Evolutionary conservation across 306 rosid species (phyloP), one percentile per base, ranked within the genome.

Genomic region (Prunus padus): DNA sequence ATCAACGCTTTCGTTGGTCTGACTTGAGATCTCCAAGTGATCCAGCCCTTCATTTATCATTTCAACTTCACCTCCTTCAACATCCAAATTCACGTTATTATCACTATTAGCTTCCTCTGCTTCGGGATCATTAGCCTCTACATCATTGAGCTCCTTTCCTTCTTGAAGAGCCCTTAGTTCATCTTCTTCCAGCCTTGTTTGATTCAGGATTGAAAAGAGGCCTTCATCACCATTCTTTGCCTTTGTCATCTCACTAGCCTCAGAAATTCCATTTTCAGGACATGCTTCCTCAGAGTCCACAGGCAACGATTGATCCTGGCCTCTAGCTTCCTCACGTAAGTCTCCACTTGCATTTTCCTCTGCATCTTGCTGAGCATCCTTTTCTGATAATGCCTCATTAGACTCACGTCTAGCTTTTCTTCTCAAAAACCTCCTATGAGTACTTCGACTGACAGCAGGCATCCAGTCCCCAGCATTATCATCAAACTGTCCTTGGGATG

Each of bases 401-500:
- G 82, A 45, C 63, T 88, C 90, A 0, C 92, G 93, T 60, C 83
- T 90, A 74, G 99, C 89, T 86, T 92, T 86, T 82, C 99, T 89
- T 83, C 97, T 85, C 22, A 89, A 76, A 80, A 40, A 90, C 78
- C 93, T 88, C 84, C 99, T 90, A 72, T 89, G 96, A 42, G 99
- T 90, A 80, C 97, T 96, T 56, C 93, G 84, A 81, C 98, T 85
- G 47, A 92, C 97, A 50, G 98, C 97, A 57, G 97, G 96, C 86
- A 81, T 83, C 99, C 97, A 96, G 72, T 92, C 91, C 59, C 87
- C 92, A 46, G 73, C 89, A 82, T 79, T 75, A 47, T 78, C 93
- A 79, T 90, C 91, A 74, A 71, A 45, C 64, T 86, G 86, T 65
- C 97, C 97, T 63, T 82, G 85, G 5, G 99, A 92, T 3, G 93